Conservation (phyloP, 2,329 filamentous ascomycete species). For the Gremmenia infestans region DNA sequence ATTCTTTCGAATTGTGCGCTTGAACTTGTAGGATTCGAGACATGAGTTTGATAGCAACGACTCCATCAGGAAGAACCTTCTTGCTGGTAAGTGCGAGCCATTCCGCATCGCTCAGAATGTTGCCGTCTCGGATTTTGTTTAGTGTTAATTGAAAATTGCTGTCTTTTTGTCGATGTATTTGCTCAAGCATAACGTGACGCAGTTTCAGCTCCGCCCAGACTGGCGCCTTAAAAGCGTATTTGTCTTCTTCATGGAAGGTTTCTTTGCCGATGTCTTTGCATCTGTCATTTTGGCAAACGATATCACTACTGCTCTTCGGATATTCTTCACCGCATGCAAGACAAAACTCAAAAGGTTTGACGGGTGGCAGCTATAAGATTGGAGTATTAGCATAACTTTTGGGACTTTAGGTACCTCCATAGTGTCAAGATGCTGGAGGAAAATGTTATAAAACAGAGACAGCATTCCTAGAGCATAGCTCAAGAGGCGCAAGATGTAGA, state of each 20-base stretch:
- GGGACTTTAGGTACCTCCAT: too few relatives aligned
- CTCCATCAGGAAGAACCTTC: constrained; percentile 9
- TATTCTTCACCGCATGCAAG: constrained; percentile 18
- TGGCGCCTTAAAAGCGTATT: constrained; percentile 26
- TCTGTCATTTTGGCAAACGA: constrained; percentile 1
- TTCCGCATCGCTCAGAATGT: constrained; percentile 13
- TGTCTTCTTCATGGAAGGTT: constrained; percentile 14
- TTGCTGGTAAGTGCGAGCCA: constrained; percentile 18
- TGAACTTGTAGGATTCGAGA: constrained; percentile 15
- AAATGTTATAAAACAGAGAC: too few relatives aligned
- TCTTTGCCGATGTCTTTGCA: constrained; percentile 1
- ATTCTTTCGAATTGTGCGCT: constrained; percentile 9
- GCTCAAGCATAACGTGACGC: constrained; percentile 21
- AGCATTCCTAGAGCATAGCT: too few relatives aligned
- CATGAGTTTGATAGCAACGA: constrained; percentile 23
- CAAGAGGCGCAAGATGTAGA: too few relatives aligned
- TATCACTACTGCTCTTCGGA: background rate
- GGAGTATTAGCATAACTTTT: too few relatives aligned
- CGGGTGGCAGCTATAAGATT: constrained; percentile 22
- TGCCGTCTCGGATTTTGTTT: constrained; percentile 26
- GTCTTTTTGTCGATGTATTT: constrained; percentile 28
- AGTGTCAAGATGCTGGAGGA: too few relatives aligned
- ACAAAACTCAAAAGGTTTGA: constrained; percentile 25
- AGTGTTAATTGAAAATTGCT: constrained; percentile 22
- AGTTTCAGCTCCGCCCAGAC: constrained; percentile 23